Base-by-base conservation (phyloP, 345 rosid species). In the Corchorus olitorius region DNA sequence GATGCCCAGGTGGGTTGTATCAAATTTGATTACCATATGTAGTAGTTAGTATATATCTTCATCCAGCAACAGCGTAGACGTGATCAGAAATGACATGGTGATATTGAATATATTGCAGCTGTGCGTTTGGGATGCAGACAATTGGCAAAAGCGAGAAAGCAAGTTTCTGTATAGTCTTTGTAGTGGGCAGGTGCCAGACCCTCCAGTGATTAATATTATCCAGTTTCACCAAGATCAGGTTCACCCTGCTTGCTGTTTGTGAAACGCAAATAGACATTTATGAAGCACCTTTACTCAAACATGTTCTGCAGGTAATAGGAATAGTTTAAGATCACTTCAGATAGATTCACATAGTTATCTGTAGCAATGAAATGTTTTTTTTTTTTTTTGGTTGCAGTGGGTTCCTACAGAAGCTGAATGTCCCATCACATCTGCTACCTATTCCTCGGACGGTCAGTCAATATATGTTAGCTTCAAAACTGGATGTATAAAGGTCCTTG, bases 161-260 rank as follows among this genome's bases (percentile, higher is more conserved):
- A 67, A 68, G 49, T 58, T 56, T 48, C n/a, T 68, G 67, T 35
- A 10, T 27, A 45, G 59, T 45, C 54, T 76, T 45, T 52, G 39
- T n/a, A 76, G 66, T 43, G 67, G 78, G 45, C 11, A 45, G 27
- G 58, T 58, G 66, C 48, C 35, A 58, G 68, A 68, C 34, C 61
- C 59, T 19, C 37, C 70, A 0, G 27, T 13, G 52, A 75, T 76
- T 60, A 77, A 46, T 19, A 58, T 59, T 59, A 70, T 77, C 35
- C 75, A 77, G 61, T 77, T 77, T 60, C 75, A 60, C 19, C 69
- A 48, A n/a, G 75, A 59, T 49, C 66, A 69, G 75, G 49, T 77
- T 69, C 61, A 59, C 60, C 60, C 53, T 77, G 14, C 60, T 76
- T 11, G 46, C 56, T 49, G 69, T 77, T 61, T 58, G 59, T 4